Base-by-base conservation (phyloP, 2,329 filamentous ascomycete genomes). In the Fusarium brachygibbosum region DNA sequence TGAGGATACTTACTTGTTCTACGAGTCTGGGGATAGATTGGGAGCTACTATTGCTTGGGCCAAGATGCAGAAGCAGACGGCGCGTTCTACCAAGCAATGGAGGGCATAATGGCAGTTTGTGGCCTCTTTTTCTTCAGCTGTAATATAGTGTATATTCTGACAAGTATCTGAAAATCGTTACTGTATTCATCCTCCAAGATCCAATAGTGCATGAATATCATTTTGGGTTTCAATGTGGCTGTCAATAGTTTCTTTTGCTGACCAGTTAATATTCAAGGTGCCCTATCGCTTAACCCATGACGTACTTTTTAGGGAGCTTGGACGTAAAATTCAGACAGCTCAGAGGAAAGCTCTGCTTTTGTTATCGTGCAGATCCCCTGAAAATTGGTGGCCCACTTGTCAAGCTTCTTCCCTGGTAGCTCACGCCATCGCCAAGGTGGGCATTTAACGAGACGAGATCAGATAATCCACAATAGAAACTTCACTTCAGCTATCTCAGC, bases 1-100 rank as follows among this genome's bases (percentile, higher is more conserved):
- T 0, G 55, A 40, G 0, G 45, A 62, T 17, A 58, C 52, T 1
- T 69, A 66, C 13, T 6, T 69, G 16, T 69, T 69, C 13, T 69
- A 63, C 4, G 66, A 69, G 3, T 58, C 49, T 34, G 66, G 66
- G 0, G 34, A 29, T 11, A 4, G 66, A 0, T 5, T 69, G 29
- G 16, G 29, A 0, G 66, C 35, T 0, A 66, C 61, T 0, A 69
- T 69, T 25, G 61, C 56, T 1, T 69, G 66, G 66, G 66, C 66
- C 0, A 69, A 69, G 17, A 55, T 53, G 38, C 60, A 51, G 6
- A 52, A 52, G 6, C 37, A 45, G 16, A 29, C 48, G 1, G 11
- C 17, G 2, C 48, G 48, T 6, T 19, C 10, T 13, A 0, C 29
- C 2, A 4, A 35, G 12, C 5, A n/a, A 25, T 51, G 48, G 48